Evolutionary conservation across 2,329 filamentous ascomycete genomes (phyloP), one percentile per base, ranked within the genome.

Genomic region (Cercospora zeina): DNA sequence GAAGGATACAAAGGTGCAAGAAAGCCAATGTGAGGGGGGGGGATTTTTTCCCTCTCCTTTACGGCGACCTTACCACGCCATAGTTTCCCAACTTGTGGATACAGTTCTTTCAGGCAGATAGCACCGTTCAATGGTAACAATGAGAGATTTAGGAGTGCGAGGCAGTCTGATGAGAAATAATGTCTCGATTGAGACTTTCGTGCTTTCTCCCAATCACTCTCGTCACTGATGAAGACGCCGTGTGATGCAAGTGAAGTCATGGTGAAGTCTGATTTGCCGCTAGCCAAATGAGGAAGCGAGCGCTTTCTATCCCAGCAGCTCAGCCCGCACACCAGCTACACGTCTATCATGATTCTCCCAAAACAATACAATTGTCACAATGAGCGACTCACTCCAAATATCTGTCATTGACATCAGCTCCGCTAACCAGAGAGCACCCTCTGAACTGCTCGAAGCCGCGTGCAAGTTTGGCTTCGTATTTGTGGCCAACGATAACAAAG

Each of bases 381-480:
- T 57, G 8, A n/a, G 27, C 33, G 36, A 65, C n/a, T 30, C 34
- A 33, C 47, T 62, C 21, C 58, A 58, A 5, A 92, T 97, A 39
- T 92, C 93, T 21, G 80, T 97, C 57, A 91, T 97, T 69, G 89
- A 97, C 75, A 87, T 96, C 67, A 88, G 87, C 3, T 81, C 83
- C 16, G 79, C 82, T 4, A 80, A 81, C 30, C 69, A 76, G 9
- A 80, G 88, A 66, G 89, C 89, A 56, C 85, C 85, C 59, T 83
- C 86, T 65, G 82, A 82, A 61, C 79, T 97, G 45, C 86, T 97
- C 45, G 84, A 89, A 64, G 93, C 93, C 1, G 93, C 92, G 1
- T 85, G 87, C 37, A 86, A 88, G 58, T 89, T 92, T 77, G 93
- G 93, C 64, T 97, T 97, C 76, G 85, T 97, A 64, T 97, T 95